A percentile compares a stretch with the other conserved stretches of the same genome.
Conservation (phyloP, 2,329 filamentous ascomycete species). For the Calycina herbarum region DNA sequence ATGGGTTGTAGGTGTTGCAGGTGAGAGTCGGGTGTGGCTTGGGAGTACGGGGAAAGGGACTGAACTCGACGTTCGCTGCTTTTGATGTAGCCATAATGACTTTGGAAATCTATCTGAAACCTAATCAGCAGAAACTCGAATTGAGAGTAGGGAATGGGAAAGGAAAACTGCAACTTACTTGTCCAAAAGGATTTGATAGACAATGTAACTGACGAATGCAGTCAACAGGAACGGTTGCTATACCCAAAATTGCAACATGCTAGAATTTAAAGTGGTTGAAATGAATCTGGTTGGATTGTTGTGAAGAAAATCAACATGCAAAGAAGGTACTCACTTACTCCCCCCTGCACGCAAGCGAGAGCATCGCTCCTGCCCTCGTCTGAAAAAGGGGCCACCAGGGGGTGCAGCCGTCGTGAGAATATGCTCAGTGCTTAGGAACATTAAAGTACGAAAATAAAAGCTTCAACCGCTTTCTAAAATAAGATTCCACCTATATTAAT, state of each 20-base stretch:
- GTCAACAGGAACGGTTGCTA: slow-evolving; percentile 14
- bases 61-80: slow-evolving; percentile 17
- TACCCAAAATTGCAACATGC: slow-evolving; percentile 23
- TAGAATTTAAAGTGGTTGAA: slow-evolving; percentile 10
- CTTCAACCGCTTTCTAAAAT: no score
- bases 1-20: neutral
- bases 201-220: neutral
- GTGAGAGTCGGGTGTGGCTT: neutral
- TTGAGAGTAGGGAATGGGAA: neutral
- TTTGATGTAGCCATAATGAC: slow-evolving; percentile 24
- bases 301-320: neutral
- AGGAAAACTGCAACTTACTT: neutral
- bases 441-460: no score
- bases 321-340: slow-evolving; percentile 2
- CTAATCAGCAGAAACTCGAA: neutral
- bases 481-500: no score
- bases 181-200: slow-evolving; percentile 1
- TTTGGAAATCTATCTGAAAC: slow-evolving; percentile 1
- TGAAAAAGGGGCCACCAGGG: neutral
- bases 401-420: no score
- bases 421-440: no score
- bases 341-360: neutral
- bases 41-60: slow-evolving; percentile 20
- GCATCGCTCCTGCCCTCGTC: slow-evolving; percentile 1
- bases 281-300: slow-evolving; percentile 7